phyloP scores from a whole-genome alignment of 768 basidiomycete species.

The Boletus barrowsii region DNA sequence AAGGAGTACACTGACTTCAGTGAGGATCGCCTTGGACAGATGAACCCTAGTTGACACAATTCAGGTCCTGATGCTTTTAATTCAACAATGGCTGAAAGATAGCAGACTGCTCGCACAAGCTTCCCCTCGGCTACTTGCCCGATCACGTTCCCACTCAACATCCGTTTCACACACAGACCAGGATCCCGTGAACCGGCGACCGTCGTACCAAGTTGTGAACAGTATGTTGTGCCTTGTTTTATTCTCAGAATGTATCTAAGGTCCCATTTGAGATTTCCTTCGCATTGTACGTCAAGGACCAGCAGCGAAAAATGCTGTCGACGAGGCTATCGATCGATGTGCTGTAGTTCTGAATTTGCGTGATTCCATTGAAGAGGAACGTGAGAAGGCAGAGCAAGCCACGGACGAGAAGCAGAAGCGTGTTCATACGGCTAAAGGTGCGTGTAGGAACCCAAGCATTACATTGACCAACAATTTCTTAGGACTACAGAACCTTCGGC shows the following conservation, averaged over 20 bases:
- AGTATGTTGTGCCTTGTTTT: conserved; percentile 46
- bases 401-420: conserved; percentile 69
- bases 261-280: conserved; percentile 55
- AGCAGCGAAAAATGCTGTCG: conserved; percentile 80
- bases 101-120: conserved; percentile 31
- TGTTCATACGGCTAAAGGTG: conserved; percentile 69
- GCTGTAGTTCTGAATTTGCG: conserved; percentile 80
- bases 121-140: conserved; percentile 25
- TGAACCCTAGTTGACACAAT: conserved; percentile 1
- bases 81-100: conserved; percentile 75
- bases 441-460: conserved; percentile 3
- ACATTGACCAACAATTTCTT: conserved; percentile 8
- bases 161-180: conserved; percentile 30
- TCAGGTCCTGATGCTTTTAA: conserved; percentile 77
- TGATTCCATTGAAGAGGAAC: conserved; percentile 82
- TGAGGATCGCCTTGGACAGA: conserved; percentile 31
- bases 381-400: conserved; percentile 73
- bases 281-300: conserved; percentile 86
- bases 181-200: conserved; percentile 38
- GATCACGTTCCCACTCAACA: conserved; percentile 46
- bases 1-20: conserved; percentile 87
- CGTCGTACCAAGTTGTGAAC: conserved; percentile 86
- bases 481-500: conserved; percentile 78
- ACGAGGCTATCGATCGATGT: conserved; percentile 86
- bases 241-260: background rate